Evolutionary conservation across 805 yeast genomes (phyloP).

Genomic region (Ogataea pilisensis): DNA sequence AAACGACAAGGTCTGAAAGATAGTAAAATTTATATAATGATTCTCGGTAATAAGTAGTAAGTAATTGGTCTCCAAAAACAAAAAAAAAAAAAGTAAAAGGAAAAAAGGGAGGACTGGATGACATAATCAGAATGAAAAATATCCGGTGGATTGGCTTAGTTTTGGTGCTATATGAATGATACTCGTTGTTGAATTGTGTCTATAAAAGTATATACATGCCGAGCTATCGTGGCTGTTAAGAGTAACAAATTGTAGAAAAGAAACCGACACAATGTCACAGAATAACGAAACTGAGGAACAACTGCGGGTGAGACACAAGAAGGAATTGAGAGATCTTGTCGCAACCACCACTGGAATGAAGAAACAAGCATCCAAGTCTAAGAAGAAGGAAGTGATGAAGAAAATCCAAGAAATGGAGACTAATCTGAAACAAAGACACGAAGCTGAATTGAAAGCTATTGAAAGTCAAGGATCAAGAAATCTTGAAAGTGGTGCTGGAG

Average conservation of each 20-base stretch:
- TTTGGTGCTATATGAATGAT: too few species aligned
- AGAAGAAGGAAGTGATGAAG: constrained; percentile 58
- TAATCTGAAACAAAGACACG: constrained; percentile 51
- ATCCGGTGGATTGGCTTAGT: too few species aligned
- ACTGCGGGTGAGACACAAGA: constrained; percentile 56
- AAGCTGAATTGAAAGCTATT: constrained; percentile 40
- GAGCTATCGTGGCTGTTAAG: too few species aligned
- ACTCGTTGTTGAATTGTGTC: too few species aligned
- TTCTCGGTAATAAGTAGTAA: too few species aligned
- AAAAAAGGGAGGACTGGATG: neutral
- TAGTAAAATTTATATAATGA: too few species aligned
- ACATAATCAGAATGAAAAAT: neutral
- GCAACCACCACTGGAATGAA: constrained; percentile 71
- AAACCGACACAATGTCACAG: constrained; percentile 9
- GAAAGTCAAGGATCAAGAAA: constrained; percentile 4
- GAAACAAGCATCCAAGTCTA: constrained; percentile 79
- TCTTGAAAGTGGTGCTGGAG: neutral
- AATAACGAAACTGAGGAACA: constrained; percentile 41
- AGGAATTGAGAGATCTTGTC: constrained; percentile 62
- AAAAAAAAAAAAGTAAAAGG: neutral
- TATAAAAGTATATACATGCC: too few species aligned
- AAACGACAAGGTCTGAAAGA: too few species aligned
- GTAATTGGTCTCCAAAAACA: neutral
- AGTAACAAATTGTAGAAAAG: too few species aligned
- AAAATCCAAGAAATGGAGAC: constrained; percentile 59